phyloP scores from a whole-genome alignment of 2,329 filamentous ascomycete species.

The Hypocrella siamensis region DNA sequence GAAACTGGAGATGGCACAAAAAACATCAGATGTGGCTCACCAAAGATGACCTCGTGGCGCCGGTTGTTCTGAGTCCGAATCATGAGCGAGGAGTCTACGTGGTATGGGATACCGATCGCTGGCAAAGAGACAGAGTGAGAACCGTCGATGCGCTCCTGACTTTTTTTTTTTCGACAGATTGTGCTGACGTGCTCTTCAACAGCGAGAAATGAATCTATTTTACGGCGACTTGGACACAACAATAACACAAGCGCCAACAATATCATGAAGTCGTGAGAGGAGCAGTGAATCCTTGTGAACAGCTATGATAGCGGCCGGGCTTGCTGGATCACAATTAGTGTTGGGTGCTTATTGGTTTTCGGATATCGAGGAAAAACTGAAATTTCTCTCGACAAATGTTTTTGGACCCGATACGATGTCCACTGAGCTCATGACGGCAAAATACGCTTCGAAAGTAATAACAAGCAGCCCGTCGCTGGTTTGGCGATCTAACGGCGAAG shows the following conservation, averaged over 20 bases:
- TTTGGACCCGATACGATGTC: too few species aligned
- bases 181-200: too few species aligned
- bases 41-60: slow-evolving; percentile 50
- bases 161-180: background rate
- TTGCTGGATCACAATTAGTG: too few species aligned
- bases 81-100: slow-evolving; percentile 52
- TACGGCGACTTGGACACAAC: slow-evolving; percentile 46
- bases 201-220: slow-evolving; percentile 45
- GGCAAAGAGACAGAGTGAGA: slow-evolving; percentile 48
- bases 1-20: slow-evolving; percentile 56
- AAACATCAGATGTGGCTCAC: slow-evolving; percentile 51
- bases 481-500: too few species aligned
- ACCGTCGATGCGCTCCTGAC: too few species aligned
- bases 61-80: slow-evolving; percentile 39
- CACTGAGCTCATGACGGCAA: too few species aligned
- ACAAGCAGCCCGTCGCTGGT: too few species aligned
- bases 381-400: too few species aligned
- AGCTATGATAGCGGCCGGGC: too few species aligned
- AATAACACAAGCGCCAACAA: slow-evolving; percentile 15
- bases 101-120: slow-evolving; percentile 46
- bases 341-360: too few species aligned
- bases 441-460: too few species aligned
- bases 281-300: background rate
- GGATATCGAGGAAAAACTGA: too few species aligned
- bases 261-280: slow-evolving; percentile 9